Evolutionary conservation across 2,329 filamentous ascomycete species (phyloP).

Genomic region (Cercospora sp.): DNA sequence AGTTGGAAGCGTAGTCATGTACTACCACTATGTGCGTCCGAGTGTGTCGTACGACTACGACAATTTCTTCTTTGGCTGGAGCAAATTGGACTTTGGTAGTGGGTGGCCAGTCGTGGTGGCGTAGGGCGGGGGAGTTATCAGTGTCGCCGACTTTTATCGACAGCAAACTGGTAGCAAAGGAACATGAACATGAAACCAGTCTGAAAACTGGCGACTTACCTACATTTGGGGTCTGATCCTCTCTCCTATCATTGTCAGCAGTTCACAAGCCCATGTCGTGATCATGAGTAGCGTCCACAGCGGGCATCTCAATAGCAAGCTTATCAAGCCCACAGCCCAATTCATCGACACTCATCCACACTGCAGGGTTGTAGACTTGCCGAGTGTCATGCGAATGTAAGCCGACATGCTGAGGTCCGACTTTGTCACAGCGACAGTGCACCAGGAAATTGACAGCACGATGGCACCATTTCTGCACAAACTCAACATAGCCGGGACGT

Average conservation of each 20-base stretch:
- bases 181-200: not conserved
- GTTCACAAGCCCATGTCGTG: not conserved
- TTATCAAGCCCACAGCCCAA: not conserved
- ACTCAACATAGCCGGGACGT: not conserved
- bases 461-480: not conserved
- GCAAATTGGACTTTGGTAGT: conserved; percentile 26
- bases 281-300: not conserved
- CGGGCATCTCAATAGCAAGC: not conserved
- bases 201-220: not conserved
- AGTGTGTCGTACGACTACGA: conserved; percentile 27
- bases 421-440: not conserved
- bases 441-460: conserved; percentile 2
- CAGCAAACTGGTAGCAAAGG: not conserved
- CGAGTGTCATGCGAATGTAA: not conserved
- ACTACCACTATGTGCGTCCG: conserved; percentile 57
- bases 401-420: not conserved
- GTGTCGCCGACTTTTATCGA: not conserved
- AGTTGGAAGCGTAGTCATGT: conserved; percentile 54
- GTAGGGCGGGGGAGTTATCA: not conserved
- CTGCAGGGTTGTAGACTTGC: conserved; percentile 3
- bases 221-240: not conserved
- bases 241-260: not conserved
- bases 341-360: not conserved
- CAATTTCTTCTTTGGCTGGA: conserved; percentile 33
- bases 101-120: conserved; percentile 25